A percentile compares a stretch with the other conserved stretches of the same genome.
Conservation (phyloP, 257 asterid genomes). For the Ligustrum vulgare region DNA sequence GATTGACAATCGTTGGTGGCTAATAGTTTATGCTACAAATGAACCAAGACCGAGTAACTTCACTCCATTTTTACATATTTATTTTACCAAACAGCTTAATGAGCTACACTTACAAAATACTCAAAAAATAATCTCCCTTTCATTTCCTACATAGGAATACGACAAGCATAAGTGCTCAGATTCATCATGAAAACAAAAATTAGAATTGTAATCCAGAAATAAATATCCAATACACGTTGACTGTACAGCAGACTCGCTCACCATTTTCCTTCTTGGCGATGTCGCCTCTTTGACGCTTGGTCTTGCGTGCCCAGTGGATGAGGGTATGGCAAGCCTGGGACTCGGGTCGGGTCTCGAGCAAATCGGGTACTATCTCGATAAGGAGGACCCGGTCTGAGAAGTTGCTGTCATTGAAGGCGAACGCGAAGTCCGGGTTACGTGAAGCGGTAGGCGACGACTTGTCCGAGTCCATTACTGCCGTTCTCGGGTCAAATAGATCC, state of each 20-base stretch:
- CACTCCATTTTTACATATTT: not conserved
- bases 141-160: not conserved
- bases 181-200: not conserved
- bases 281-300: conserved; percentile 64
- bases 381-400: conserved; percentile 74
- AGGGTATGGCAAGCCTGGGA: conserved; percentile 43
- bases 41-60: not conserved
- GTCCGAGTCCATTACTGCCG: conserved; percentile 66
- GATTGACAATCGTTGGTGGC: too few relatives aligned
- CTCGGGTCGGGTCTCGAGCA: conserved; percentile 38
- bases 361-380: conserved; percentile 64
- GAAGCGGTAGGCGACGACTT: conserved; percentile 38
- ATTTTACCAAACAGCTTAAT: not conserved
- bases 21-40: too few relatives aligned
- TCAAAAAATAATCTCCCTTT: not conserved
- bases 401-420: conserved; percentile 80
- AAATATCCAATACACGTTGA: conserved; percentile 10
- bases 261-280: conserved; percentile 45
- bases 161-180: not conserved
- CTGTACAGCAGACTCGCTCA: conserved; percentile 22
- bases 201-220: not conserved
- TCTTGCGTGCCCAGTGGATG: conserved; percentile 65
- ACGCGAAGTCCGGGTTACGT: conserved; percentile 65
- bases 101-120: not conserved
- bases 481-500: conserved; percentile 82